Percentiles rank a stretch among this genome's conserved stretches.
These are phyloP conservation scores for Chaetoscypha palmicola DNA, from an alignment of 2,329 filamentous ascomycete genomes.

Conservation along the genomic window DNA sequence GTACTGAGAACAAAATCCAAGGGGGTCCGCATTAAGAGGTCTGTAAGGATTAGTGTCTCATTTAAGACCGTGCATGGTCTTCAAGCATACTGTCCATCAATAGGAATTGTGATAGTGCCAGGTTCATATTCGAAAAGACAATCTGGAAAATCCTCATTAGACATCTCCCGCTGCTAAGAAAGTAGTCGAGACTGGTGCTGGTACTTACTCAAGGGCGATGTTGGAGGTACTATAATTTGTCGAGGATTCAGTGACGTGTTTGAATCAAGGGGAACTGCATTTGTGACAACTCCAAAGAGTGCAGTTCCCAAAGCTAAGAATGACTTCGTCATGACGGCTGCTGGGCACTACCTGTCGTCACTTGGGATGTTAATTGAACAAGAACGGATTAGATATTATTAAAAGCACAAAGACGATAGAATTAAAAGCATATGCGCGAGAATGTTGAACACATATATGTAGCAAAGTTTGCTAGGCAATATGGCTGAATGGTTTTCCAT, in stretches of 20 bases:
- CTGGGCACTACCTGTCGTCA: neutral
- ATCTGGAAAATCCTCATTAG: too few species aligned
- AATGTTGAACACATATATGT: neutral
- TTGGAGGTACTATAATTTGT: neutral
- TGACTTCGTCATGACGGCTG: neutral
- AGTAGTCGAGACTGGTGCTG: too few species aligned
- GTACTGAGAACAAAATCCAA: constrained; percentile 13
- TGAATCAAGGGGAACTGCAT: neutral
- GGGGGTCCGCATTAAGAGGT: constrained; percentile 9
- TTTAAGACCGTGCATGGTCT: neutral
- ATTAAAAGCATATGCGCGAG: neutral
- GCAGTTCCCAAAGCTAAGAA: neutral
- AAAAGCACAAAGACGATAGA: neutral
- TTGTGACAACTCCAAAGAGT: neutral
- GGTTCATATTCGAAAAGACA: constrained; percentile 4
- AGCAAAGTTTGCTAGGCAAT: neutral
- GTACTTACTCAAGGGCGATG: too few species aligned
- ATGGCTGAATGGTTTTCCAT: neutral
- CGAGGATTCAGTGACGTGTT: neutral
- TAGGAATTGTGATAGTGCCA: constrained; percentile 1
- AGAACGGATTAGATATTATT: too few species aligned
- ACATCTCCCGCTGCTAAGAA: too few species aligned
- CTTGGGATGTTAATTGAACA: neutral
- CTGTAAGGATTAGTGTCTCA: neutral
- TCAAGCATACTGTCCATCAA: neutral